Conservation (phyloP, 768 basidiomycete genomes). For the Tulasnella sp. region DNA sequence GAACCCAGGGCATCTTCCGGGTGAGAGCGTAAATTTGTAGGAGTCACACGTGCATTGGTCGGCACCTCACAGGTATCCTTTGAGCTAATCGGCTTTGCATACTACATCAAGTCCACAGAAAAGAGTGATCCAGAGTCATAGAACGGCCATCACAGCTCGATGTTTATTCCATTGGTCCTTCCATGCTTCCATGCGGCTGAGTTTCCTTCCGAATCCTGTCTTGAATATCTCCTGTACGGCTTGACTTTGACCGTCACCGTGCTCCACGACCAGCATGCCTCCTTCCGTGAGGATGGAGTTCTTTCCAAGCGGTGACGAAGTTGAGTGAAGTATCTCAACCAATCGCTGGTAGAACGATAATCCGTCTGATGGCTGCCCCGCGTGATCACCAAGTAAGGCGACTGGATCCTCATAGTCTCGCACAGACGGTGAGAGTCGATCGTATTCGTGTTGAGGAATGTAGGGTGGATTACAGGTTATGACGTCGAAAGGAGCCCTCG, state of each 20-base stretch:
- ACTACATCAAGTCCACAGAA: too few species aligned
- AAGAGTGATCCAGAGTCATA: not conserved
- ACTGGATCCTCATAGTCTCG: constrained; percentile 65
- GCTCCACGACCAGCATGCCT: constrained; percentile 64
- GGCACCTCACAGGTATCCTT: too few species aligned
- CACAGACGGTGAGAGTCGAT: constrained; percentile 54
- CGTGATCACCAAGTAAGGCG: constrained; percentile 53
- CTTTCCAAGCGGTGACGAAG: constrained; percentile 22
- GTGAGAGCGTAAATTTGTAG: too few species aligned
- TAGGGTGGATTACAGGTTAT: constrained; percentile 84
- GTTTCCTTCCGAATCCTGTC: constrained; percentile 29
- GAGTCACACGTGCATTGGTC: too few species aligned
- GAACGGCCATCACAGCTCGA: constrained; percentile 42
- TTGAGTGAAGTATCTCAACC: constrained; percentile 38
- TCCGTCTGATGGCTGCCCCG: constrained; percentile 28
- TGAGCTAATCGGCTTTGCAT: too few species aligned
- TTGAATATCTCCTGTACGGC: constrained; percentile 50
- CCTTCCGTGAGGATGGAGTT: constrained; percentile 37
- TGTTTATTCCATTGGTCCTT: constrained; percentile 66
- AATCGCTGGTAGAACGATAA: constrained; percentile 67
- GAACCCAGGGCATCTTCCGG: too few species aligned
- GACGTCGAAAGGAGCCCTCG: constrained; percentile 47
- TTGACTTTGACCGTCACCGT: constrained; percentile 61
- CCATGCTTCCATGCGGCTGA: constrained; percentile 56
- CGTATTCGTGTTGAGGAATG: constrained; percentile 57